Percentiles rank a stretch among this genome's conserved stretches.
Evolutionary conservation across 2,329 filamentous ascomycete species (phyloP).

Genomic region (Harringtonia lauricola): DNA sequence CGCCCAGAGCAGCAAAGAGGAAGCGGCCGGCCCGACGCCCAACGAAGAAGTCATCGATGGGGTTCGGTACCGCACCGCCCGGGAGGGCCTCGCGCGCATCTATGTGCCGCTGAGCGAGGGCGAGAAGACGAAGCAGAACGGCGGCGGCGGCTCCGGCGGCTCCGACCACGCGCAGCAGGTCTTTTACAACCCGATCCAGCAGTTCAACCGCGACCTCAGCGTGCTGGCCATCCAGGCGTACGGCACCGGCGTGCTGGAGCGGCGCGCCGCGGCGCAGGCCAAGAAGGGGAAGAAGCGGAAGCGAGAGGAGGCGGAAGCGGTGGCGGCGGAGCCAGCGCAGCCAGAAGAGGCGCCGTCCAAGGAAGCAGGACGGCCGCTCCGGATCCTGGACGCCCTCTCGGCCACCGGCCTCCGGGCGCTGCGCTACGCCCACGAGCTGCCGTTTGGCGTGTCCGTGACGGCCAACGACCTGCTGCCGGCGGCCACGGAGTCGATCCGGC

Average conservation of each 20-base stretch:
- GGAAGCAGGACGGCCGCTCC: too few species aligned
- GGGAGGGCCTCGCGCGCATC: slow-evolving; percentile 47
- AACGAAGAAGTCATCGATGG: slow-evolving; percentile 22
- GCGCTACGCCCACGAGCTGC: slow-evolving; percentile 84
- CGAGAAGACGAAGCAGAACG: slow-evolving; percentile 15
- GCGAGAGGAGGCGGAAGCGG: slow-evolving; percentile 23
- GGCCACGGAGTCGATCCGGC: slow-evolving; percentile 68
- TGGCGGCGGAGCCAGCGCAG: neutral
- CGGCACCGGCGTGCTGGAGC: slow-evolving; percentile 49
- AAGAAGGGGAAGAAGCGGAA: slow-evolving; percentile 39
- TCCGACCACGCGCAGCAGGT: slow-evolving; percentile 62
- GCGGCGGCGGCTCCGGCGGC: slow-evolving; percentile 30
- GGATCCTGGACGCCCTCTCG: slow-evolving; percentile 90
- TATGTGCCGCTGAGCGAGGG: slow-evolving; percentile 34
- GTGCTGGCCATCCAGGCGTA: slow-evolving; percentile 87
- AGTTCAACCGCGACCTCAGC: slow-evolving; percentile 94
- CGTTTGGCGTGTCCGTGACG: slow-evolving; percentile 69
- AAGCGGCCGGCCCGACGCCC: too few species aligned
- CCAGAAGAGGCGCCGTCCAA: slow-evolving; percentile 14
- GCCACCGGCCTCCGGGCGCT: slow-evolving; percentile 86
- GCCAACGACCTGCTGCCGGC: slow-evolving; percentile 79
- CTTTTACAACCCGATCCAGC: slow-evolving; percentile 98
- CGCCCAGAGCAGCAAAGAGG: too few species aligned
- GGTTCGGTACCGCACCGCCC: slow-evolving; percentile 38
- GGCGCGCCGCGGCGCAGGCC: slow-evolving; percentile 42